Conservation (phyloP, 495 filamentous ascomycete genomes). For the Cercophora sp. region DNA sequence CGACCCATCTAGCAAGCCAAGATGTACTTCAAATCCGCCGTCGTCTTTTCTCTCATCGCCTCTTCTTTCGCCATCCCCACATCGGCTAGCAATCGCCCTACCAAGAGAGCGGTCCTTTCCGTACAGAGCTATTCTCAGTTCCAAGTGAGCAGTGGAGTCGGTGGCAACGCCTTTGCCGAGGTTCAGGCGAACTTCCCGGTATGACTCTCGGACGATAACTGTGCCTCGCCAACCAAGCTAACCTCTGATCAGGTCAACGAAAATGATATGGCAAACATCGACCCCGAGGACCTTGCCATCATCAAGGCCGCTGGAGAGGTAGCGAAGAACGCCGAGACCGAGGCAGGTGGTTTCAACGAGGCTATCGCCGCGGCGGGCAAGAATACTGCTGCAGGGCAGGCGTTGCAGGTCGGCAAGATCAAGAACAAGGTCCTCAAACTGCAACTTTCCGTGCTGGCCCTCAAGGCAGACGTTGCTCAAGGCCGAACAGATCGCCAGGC, state of each 20-base stretch:
- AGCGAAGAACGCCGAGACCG: slow-evolving; percentile 38
- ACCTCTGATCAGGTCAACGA: slow-evolving; percentile 30
- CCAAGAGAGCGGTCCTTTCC: slow-evolving; percentile 18
- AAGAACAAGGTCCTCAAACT: slow-evolving; percentile 55
- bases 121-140: slow-evolving; percentile 30
- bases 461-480: slow-evolving; percentile 35
- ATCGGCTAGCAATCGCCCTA: not conserved
- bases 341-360: slow-evolving; percentile 40
- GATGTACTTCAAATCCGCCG: slow-evolving; percentile 28
- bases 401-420: slow-evolving; percentile 51
- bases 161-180: slow-evolving; percentile 40
- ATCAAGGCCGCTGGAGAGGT: slow-evolving; percentile 36
- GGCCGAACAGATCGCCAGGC: slow-evolving; percentile 27
- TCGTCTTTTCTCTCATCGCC: slow-evolving; percentile 29
- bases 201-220: not conserved
- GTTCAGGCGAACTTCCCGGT: slow-evolving; percentile 44
- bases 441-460: slow-evolving; percentile 33
- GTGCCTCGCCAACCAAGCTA: not conserved
- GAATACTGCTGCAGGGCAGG: slow-evolving; percentile 23
- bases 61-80: slow-evolving; percentile 24
- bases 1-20: slow-evolving; percentile 25
- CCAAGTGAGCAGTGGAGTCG: slow-evolving; percentile 39
- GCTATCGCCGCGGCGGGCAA: slow-evolving; percentile 36
- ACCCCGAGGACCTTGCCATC: slow-evolving; percentile 33
- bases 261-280: slow-evolving; percentile 32